phyloP scores from a whole-genome alignment of 2,329 filamentous ascomycete species.

The Fusarium sublunatum region DNA sequence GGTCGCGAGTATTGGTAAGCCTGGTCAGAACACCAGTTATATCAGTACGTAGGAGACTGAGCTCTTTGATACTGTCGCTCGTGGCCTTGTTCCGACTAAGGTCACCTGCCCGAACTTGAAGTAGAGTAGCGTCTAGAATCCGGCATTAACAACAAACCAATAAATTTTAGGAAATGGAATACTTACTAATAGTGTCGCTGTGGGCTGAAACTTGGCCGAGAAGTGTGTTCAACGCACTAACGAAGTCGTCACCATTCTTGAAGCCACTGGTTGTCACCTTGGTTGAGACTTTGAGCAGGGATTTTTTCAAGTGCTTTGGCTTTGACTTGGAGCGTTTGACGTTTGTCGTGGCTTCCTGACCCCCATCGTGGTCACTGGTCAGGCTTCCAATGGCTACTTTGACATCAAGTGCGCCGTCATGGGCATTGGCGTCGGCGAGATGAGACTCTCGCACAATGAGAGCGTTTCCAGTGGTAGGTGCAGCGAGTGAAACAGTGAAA shows the following conservation, averaged over 20 bases:
- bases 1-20: constrained; percentile 12
- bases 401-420: neutral
- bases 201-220: neutral
- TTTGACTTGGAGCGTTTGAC: neutral
- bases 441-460: neutral
- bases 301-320: neutral
- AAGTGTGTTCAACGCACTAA: constrained; percentile 1
- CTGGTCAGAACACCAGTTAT: neutral
- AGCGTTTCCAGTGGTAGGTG: neutral
- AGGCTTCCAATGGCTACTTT: neutral
- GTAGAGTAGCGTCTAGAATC: constrained; percentile 3
- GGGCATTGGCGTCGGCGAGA: neutral
- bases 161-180: neutral
- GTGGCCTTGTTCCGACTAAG: neutral
- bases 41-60: neutral
- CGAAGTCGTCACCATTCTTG: constrained; percentile 6
- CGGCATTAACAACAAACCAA: neutral
- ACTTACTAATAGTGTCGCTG: constrained; percentile 3
- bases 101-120: neutral
- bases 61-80: neutral
- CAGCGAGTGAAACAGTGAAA: neutral
- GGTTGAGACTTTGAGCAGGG: neutral
- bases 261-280: neutral
- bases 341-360: neutral
- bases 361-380: neutral